Percentiles rank a stretch among this genome's conserved stretches.
Evolutionary conservation across 495 filamentous ascomycete genomes (phyloP).

Genomic region (Talaromyces nanjingensis): DNA sequence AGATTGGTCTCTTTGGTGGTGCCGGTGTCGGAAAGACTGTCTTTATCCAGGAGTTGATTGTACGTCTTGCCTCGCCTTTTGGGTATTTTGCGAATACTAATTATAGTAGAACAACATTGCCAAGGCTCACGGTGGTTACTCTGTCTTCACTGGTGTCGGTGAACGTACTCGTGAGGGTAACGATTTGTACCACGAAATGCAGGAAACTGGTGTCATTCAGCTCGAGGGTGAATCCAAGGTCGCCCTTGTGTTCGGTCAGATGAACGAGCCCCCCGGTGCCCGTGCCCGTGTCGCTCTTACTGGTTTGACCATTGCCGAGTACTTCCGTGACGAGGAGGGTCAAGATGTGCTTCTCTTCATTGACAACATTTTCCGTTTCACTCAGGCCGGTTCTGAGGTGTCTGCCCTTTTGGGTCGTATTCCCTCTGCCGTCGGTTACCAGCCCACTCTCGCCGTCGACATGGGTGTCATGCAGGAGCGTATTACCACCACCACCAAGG

Average conservation of each 20-base stretch:
- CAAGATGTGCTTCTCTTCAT: constrained; percentile 99
- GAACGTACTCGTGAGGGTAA: constrained; percentile 99
- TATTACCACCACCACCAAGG: constrained; percentile 99
- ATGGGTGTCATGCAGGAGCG: constrained; percentile 99
- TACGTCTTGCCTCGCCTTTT: constrained; percentile 19
- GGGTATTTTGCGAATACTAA: constrained; percentile 12
- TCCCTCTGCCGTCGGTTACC: constrained; percentile 99
- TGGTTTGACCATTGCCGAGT: constrained; percentile 67
- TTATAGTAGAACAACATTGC: constrained; percentile 90
- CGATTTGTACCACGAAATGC: constrained; percentile 99
- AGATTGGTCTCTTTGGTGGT: constrained; percentile 99
- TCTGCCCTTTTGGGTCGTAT: constrained; percentile 99
- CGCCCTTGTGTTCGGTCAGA: constrained; percentile 98
- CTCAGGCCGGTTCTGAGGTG: constrained; percentile 99
- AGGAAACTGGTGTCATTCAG: constrained; percentile 98
- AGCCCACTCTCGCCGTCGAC: constrained; percentile 98
- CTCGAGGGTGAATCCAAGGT: constrained; percentile 99
- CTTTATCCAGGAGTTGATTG: constrained; percentile 99
- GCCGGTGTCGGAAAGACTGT: constrained; percentile 99
- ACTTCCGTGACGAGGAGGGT: constrained; percentile 96
- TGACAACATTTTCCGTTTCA: constrained; percentile 99
- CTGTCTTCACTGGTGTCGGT: constrained; percentile 99
- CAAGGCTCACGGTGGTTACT: constrained; percentile 99
- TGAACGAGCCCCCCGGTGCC: constrained; percentile 99
- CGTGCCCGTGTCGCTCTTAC: constrained; percentile 99